phyloP scores from a whole-genome alignment of 495 filamentous ascomycete species.

The Entonaema liquescens region DNA sequence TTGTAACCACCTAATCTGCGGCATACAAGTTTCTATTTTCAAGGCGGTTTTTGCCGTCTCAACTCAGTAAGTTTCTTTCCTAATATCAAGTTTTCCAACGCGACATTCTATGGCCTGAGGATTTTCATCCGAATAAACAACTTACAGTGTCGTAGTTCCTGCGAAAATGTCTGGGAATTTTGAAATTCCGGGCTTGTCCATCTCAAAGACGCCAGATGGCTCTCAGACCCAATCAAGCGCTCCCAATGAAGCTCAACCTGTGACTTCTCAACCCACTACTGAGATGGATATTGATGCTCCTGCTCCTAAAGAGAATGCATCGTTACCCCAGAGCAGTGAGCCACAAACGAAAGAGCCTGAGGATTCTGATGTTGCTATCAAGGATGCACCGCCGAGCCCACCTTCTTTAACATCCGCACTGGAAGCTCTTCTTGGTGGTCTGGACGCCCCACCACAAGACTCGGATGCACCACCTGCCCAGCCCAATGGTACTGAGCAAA shows the following conservation, averaged over 20 bases:
- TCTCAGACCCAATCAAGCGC: slow-evolving; percentile 1
- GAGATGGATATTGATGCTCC: slow-evolving; percentile 28
- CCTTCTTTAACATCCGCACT: slow-evolving; percentile 54
- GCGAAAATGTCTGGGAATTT: slow-evolving; percentile 55
- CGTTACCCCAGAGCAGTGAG: neutral
- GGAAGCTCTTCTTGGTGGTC: slow-evolving; percentile 56
- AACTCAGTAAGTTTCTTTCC: neutral
- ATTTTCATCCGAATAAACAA: neutral
- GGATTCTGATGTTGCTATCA: slow-evolving; percentile 4
- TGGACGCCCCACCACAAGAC: slow-evolving; percentile 38
- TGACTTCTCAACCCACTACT: slow-evolving; percentile 20
- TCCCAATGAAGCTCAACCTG: slow-evolving; percentile 16
- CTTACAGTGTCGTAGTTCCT: neutral
- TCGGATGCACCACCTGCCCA: slow-evolving; percentile 3
- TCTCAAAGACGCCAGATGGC: slow-evolving; percentile 5
- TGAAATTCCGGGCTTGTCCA: slow-evolving; percentile 52
- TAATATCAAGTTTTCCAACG: neutral
- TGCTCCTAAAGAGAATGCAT: neutral
- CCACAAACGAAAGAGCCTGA: slow-evolving; percentile 9
- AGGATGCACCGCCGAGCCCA: slow-evolving; percentile 42
- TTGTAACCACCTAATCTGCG: neutral
- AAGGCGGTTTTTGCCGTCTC: neutral
- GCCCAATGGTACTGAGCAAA: slow-evolving; percentile 23
- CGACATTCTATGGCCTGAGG: neutral
- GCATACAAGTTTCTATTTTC: neutral